phyloP scores from a whole-genome alignment of 2,329 filamentous ascomycete genomes.

The Erysiphe pulchra region DNA sequence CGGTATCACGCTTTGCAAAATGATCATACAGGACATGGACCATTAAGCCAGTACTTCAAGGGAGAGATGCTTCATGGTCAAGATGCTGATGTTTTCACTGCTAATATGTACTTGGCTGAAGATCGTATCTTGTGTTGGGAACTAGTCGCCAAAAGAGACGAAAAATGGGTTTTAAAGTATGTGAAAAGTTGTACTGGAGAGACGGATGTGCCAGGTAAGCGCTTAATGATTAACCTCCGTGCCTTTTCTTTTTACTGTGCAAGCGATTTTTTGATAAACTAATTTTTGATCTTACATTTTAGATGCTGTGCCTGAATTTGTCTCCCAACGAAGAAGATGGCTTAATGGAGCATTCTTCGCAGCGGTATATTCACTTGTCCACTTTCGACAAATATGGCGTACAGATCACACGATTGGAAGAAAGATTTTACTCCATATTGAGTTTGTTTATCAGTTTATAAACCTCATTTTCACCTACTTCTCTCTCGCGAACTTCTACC shows the following conservation, averaged over 20 bases:
- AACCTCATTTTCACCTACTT: conserved; percentile 99
- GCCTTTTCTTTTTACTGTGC: neutral
- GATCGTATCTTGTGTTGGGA: conserved; percentile 98
- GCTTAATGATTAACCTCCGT: neutral
- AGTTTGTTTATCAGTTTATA: conserved; percentile 82
- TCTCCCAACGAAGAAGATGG: conserved; percentile 88
- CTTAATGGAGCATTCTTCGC: conserved; percentile 97
- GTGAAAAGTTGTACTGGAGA: conserved; percentile 94
- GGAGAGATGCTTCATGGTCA: conserved; percentile 80
- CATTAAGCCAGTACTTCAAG: conserved; percentile 86
- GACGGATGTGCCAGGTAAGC: conserved; percentile 78
- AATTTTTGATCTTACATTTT: conserved; percentile 1
- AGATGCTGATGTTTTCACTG: conserved; percentile 86
- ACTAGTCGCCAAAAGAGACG: conserved; percentile 89
- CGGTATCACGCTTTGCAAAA: conserved; percentile 86
- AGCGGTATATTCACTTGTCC: conserved; percentile 76
- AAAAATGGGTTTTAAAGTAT: conserved; percentile 91
- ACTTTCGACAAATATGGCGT: conserved; percentile 90
- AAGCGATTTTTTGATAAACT: conserved; percentile 1
- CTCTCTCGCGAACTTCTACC: conserved; percentile 92
- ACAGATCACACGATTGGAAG: conserved; percentile 70
- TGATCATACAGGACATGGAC: conserved; percentile 81
- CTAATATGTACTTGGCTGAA: conserved; percentile 97
- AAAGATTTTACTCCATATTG: conserved; percentile 73
- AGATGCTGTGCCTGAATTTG: conserved; percentile 85